Evolutionary conservation across 768 basidiomycete species (phyloP), one percentile per base, ranked within the genome.

Genomic region (Clitopilus hobsonii): DNA sequence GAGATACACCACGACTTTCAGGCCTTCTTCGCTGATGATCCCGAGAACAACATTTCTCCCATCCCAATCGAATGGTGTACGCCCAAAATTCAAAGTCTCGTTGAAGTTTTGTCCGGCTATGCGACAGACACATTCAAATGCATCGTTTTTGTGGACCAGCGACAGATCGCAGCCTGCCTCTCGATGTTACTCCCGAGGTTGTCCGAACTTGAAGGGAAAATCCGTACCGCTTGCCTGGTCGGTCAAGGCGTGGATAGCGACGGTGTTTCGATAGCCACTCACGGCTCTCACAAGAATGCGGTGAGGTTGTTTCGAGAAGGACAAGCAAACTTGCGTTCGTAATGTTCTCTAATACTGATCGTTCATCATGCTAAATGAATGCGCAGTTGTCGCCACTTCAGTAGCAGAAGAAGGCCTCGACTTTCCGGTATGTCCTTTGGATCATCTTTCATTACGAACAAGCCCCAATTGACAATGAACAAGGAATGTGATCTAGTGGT

Each of bases 391-490:
- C 58, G 89, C 91, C 3, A 94, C 91, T 0, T 85, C 86, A 5
- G 91, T 95, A 13, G 94, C 91, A 0, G 94, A 96, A 68, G 94
- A 96, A 72, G 94, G 94, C 0, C 78, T 96, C 16, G 93, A 96
- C 66, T 92, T 96, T 71, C 88, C 88, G 22, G 87, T 88, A 63
- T 53, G 60, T 27, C 47, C 5, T 20, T 36, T 22, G 16, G 49
- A 24, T 30, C n/a, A 14, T 27, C 5, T 38, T 2, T 53, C 18
- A 32, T 14, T 30, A 38, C 22, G 25, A 23, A 5, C 57, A 26
- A 28, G 45, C 53, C 54, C 38, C 58, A 53, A 41, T 38, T 52
- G 27, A 24, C 38, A 18, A 49, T 59, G 14, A 57, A 47, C 24
- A 24, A 91, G 88, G 86, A 86, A 10, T 94, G 92, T 67, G 89